phyloP scores from a whole-genome alignment of 495 filamentous ascomycete genomes.

The Astrothelium subdiscretum region DNA sequence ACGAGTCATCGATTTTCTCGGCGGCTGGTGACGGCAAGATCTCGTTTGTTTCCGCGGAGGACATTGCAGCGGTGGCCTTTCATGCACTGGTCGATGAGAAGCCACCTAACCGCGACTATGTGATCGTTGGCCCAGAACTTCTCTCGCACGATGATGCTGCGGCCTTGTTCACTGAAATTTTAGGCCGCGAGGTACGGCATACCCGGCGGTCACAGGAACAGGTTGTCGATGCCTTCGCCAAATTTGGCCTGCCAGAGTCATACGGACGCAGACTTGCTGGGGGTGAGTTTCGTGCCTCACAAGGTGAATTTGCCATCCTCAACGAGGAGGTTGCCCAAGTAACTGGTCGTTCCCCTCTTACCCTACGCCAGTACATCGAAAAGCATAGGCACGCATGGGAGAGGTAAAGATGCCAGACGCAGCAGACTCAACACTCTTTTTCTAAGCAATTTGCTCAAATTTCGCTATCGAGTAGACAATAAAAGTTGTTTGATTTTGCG shows the following conservation, averaged over 20 bases:
- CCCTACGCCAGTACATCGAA: background rate
- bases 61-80: background rate
- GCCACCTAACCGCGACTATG: background rate
- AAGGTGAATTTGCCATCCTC: background rate
- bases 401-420: too few species aligned
- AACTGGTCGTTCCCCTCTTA: background rate
- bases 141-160: background rate
- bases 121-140: background rate
- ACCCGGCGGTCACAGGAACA: background rate
- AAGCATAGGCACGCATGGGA: background rate
- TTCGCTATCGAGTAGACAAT: too few species aligned
- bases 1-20: background rate
- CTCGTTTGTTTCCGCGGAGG: background rate
- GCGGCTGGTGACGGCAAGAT: background rate
- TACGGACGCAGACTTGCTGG: background rate
- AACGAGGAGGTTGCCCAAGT: background rate
- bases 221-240: background rate
- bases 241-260: background rate
- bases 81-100: constrained; percentile 1
- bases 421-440: too few species aligned
- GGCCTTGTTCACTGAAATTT: background rate
- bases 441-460: too few species aligned
- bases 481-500: too few species aligned
- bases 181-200: background rate
- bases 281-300: background rate